Base-by-base conservation (phyloP, 768 basidiomycete species). In the Phylloporus rhodoxanthus region DNA sequence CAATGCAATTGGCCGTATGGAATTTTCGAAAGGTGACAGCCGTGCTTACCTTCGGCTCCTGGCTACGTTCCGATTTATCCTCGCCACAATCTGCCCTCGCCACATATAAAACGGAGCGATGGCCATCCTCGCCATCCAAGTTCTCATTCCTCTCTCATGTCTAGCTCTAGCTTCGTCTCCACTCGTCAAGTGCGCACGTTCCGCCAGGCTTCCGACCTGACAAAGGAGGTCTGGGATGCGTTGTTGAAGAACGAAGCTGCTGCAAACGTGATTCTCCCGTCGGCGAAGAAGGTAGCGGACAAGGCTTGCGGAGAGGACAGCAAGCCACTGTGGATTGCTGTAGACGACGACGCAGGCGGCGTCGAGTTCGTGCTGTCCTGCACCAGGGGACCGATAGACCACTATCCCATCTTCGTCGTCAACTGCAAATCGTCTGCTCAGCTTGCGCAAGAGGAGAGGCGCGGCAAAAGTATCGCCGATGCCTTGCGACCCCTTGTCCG, bases 361-460 rank as follows among this genome's bases (percentile, higher is more conserved):
- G 54, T 57, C 48, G 43, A 14, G 40, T 75, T 81, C 51, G 68
- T 88, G 13, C 64, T 85, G 4, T 75, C 82, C 3, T 78, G 78
- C 53, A 84, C 81, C 0, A 65, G 71, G 19, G 78, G 78, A 1
- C 65, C 69, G 15, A 68, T 82, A 38, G 84, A 77, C 0, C 57
- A 66, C 39, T 85, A 87, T 54, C 87, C 87, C 11, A 57, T 84
- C 6, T 88, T 62, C 47, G 51, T 60, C 15, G 46, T 60, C 17
- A 3, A 51, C 11, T 50, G 41, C 44, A 63, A 57, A 13, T 48
- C 60, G 0, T 8, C 59, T 9, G 11, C 33, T n/a, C 45, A 52
- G 53, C 37, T 60, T 37, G 29, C 47, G 0, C 45, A 49, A 3
- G 60, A 62, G 4, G 50, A 59, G n/a, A 47, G 5, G 14, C 21